Base-by-base conservation (phyloP, 352 stramenopile species). In the Peronospora belbahrii region DNA sequence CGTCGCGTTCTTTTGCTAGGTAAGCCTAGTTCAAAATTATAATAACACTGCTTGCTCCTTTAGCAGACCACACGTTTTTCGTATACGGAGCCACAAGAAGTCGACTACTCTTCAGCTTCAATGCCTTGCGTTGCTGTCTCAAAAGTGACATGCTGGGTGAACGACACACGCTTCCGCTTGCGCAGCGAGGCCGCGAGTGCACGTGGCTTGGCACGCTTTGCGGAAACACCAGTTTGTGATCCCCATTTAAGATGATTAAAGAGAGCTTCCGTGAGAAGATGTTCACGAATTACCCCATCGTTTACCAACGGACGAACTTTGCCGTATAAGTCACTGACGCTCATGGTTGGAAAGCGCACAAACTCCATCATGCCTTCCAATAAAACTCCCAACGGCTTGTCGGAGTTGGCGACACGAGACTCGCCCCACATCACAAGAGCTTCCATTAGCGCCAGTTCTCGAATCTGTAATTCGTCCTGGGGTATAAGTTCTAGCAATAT, bases 191-290 rank as follows among this genome's bases (percentile, higher is more conserved):
- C 67, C 1, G 76, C 62, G 2, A 83, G 62, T 13, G 74, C 73
- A 14, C 79, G 74, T 11, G 76, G 79, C 48, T 74, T 82, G 39
- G 74, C 83, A 18, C 79, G 65, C 48, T 83, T 63, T 6, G 72
- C 68, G 19, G 70, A 65, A n/a, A 69, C 61, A 4, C 67, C 73
- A n/a, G 62, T 69, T 44, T 82, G 72, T 1, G 66, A 82, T 4
- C 77, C 79, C 79, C 79, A 94, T 50, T 91, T 94, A 6, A 94
- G 52, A 57, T 94, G 82, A 41, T 87, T 80, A 37, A 94, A 94
- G 15, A 94, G 65, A 6, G 79, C 82, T 54, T 94, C 82, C 0
- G 79, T 88, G 13, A 94, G 58, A 19, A 90, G 55, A 15, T 68
- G 46, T 44, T 91, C 79, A 13, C 59, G 70, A 24, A 94, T 85